Base-by-base conservation (phyloP, 2,329 filamentous ascomycete genomes). In the Ceratocystis papillata region DNA sequence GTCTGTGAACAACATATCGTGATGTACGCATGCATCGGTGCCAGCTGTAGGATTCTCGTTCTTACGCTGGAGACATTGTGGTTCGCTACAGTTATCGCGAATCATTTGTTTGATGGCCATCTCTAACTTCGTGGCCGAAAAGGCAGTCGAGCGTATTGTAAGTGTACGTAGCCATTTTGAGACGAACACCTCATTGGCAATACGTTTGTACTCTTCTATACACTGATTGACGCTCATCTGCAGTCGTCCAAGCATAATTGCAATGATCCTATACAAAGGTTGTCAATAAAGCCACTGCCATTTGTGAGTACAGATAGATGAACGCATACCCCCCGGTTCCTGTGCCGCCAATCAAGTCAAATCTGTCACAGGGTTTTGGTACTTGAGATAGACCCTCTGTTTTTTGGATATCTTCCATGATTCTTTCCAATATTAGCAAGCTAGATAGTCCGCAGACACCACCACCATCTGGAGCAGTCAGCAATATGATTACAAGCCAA, bases 321-420 rank as follows among this genome's bases (percentile, higher is more conserved):
- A 2, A 10, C 7, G 41, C 65, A 28, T 63, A 72, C 71, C 71
- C 71, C 48, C 72, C 71, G 0, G 72, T 73, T 62, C 72, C 72
- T 30, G 72, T 74, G 20, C 72, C 72, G 46, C 71, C 72, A 55
- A 73, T 72, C 12, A 73, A 63, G 25, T 74, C 70, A 65, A 73
- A 74, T 37, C 69, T 64, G 25, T 73, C 71, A 61, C 71, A 71
- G 28, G 72, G 72, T 45, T 53, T 69, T 4, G 71, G 72, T 3
- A 69, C 33, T 28, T 70, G 37, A 20, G 65, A 37, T 3, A 70
- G 69, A 12, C 69, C 65, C 12, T 66, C 63, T 20, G 50, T 48
- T 1, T 67, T 44, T 44, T 67, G 62, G 1, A 73, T 60, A n/a
- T 68, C 65, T 28, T 69, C 63, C 71, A 73, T 73, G 20, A 73